Conservation (phyloP, 305 asterid genomes). For the Fraxinus floribunda region DNA sequence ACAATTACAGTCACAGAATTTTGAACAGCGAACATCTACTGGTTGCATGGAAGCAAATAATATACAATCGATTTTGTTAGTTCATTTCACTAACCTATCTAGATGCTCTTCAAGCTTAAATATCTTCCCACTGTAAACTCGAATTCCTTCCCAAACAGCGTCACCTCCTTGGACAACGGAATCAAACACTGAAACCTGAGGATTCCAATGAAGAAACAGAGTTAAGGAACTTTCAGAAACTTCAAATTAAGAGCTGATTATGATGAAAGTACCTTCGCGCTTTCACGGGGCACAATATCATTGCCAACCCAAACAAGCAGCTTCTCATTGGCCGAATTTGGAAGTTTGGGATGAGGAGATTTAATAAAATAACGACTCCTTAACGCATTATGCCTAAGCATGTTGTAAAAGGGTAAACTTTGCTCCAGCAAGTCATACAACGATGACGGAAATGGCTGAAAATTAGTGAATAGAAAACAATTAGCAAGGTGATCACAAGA, state of each 20-base stretch:
- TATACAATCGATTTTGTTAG: background rate
- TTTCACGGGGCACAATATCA: slow-evolving; percentile 84
- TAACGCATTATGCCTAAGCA: slow-evolving; percentile 54
- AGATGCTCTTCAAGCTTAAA: slow-evolving; percentile 96
- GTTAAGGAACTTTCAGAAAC: slow-evolving; percentile 1
- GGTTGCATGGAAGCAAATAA: background rate
- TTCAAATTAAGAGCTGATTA: background rate
- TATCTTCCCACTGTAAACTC: slow-evolving; percentile 71
- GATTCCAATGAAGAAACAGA: slow-evolving; percentile 12
- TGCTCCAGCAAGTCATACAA: slow-evolving; percentile 80
- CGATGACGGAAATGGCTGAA: slow-evolving; percentile 78
- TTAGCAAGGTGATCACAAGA: background rate
- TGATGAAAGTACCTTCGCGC: slow-evolving; percentile 57
- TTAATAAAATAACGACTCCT: slow-evolving; percentile 16
- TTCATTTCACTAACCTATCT: slow-evolving; percentile 59
- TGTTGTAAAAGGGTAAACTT: slow-evolving; percentile 77
- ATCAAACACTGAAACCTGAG: slow-evolving; percentile 91
- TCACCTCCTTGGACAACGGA: slow-evolving; percentile 98
- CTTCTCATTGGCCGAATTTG: slow-evolving; percentile 74
- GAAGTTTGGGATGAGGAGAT: slow-evolving; percentile 54
- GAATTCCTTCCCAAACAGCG: slow-evolving; percentile 97
- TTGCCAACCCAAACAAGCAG: slow-evolving; percentile 92
- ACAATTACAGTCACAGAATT: background rate
- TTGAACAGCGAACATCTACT: background rate
- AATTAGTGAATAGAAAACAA: slow-evolving; percentile 2